Percentiles rank a stretch among this genome's conserved stretches.
Conservation (phyloP, 345 rosid genomes). For the Balakata baccata region DNA sequence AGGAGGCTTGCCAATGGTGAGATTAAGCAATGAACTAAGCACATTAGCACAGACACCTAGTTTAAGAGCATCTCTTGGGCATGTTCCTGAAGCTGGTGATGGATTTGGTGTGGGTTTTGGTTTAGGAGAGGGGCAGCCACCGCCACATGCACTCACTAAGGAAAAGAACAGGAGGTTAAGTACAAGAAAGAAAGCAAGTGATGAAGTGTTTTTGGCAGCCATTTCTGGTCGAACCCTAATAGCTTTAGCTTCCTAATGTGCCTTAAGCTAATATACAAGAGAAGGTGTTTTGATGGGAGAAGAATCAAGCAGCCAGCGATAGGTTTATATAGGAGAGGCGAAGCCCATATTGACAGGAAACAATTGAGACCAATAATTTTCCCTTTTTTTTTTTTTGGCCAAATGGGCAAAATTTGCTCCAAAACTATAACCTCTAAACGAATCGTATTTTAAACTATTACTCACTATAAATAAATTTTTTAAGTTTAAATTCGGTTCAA, state of each 20-base stretch:
- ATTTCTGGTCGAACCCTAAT: conserved; percentile 21
- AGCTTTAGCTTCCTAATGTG: neutral
- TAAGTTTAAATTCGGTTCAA: no score
- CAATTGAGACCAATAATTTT: no score
- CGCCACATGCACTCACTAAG: conserved; percentile 38
- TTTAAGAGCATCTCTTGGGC: conserved; percentile 54
- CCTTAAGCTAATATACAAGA: conserved; percentile 8
- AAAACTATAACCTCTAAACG: no score
- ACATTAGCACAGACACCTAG: conserved; percentile 48
- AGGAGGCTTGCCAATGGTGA: conserved; percentile 48
- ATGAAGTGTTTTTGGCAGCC: conserved; percentile 44
- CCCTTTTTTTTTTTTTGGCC: no score
- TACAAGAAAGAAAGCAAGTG: conserved; percentile 47
- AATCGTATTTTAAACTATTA: no score
- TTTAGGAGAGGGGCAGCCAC: conserved; percentile 42
- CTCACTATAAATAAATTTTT: no score
- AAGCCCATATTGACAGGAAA: no score
- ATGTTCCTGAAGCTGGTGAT: conserved; percentile 27
- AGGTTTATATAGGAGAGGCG: conserved; percentile 45
- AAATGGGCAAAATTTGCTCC: no score
- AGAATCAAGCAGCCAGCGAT: conserved; percentile 7
- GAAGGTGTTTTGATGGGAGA: conserved; percentile 14
- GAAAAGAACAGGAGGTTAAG: conserved; percentile 51
- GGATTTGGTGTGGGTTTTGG: conserved; percentile 44
- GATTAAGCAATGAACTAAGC: conserved; percentile 44